A percentile compares a stretch with the other conserved stretches of the same genome.
Evolutionary conservation across 2,329 filamentous ascomycete genomes (phyloP).

Genomic region (Aureobasidium sp.): DNA sequence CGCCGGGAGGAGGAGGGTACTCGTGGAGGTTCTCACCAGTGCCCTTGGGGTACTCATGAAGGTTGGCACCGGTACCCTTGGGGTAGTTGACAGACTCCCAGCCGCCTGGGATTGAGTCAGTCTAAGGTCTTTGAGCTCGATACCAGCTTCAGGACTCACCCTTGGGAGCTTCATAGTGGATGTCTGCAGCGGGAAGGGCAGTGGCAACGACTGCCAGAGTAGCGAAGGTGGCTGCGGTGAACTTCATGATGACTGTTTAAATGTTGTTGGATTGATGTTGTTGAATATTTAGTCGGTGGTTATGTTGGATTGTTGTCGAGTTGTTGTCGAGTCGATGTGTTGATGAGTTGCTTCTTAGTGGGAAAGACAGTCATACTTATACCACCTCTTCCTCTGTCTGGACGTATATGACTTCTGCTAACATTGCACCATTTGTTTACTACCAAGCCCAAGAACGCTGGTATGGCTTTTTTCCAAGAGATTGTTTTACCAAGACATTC

Average conservation of each 20-base stretch:
- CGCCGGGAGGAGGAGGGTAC: slow-evolving; percentile 12
- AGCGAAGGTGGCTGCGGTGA: slow-evolving; percentile 14
- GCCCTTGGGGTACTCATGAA: slow-evolving; percentile 11
- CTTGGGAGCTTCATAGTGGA: slow-evolving; percentile 12
- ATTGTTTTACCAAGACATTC: neutral
- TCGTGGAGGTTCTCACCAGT: slow-evolving; percentile 12
- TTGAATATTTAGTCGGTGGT: neutral
- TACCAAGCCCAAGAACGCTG: neutral
- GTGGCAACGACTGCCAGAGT: slow-evolving; percentile 11
- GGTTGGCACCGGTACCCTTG: slow-evolving; percentile 12
- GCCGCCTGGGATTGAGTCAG: neutral
- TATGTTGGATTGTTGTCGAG: neutral
- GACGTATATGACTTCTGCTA: neutral
- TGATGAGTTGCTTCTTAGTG: neutral
- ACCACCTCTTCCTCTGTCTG: neutral
- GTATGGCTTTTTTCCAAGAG: neutral
- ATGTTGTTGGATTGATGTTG: neutral
- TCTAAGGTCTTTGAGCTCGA: neutral
- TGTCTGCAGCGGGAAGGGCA: slow-evolving; percentile 13
- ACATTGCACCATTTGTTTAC: neutral
- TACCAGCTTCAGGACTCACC: neutral
- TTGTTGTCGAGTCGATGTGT: neutral
- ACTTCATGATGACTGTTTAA: slow-evolving; percentile 15
- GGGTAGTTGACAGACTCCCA: slow-evolving; percentile 16
- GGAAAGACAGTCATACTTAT: slow-evolving; percentile 2